Evolutionary conservation across 2,329 filamentous ascomycete species (phyloP).

Genomic region (Ascochyta rabiei): DNA sequence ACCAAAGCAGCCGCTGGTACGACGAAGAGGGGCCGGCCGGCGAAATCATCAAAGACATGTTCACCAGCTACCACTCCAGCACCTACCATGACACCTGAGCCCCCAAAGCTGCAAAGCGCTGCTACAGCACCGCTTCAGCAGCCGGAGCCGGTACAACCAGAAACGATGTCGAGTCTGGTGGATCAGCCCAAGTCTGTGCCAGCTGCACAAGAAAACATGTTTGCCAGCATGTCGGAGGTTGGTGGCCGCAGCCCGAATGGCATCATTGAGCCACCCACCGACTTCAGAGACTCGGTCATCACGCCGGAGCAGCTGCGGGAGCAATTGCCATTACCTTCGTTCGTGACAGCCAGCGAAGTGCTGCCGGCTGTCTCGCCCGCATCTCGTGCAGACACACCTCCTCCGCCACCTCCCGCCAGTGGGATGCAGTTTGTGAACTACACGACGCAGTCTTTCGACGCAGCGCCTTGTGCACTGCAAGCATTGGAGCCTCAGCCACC

Average conservation of each 20-base stretch:
- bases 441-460: slow-evolving; percentile 29
- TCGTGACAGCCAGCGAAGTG: slow-evolving; percentile 32
- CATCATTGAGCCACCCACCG: slow-evolving; percentile 37
- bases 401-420: slow-evolving; percentile 42
- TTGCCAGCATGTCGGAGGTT: background rate
- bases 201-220: background rate
- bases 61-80: slow-evolving; percentile 44
- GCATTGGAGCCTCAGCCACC: slow-evolving; percentile 21
- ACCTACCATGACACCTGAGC: slow-evolving; percentile 47
- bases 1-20: slow-evolving; percentile 19
- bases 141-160: slow-evolving; percentile 34
- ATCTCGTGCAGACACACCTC: slow-evolving; percentile 46
- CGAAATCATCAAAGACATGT: slow-evolving; percentile 32
- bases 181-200: slow-evolving; percentile 1
- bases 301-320: slow-evolving; percentile 45
- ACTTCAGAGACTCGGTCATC: slow-evolving; percentile 39
- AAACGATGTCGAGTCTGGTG: slow-evolving; percentile 12
- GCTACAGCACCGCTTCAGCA: slow-evolving; percentile 33
- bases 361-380: slow-evolving; percentile 33
- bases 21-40: slow-evolving; percentile 36
- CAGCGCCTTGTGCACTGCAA: background rate
- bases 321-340: slow-evolving; percentile 42
- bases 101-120: slow-evolving; percentile 29
- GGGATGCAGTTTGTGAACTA: slow-evolving; percentile 45
- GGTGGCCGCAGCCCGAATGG: slow-evolving; percentile 27